phyloP scores from a whole-genome alignment of 805 yeast species.

The Metschnikowia santaceciliae region DNA sequence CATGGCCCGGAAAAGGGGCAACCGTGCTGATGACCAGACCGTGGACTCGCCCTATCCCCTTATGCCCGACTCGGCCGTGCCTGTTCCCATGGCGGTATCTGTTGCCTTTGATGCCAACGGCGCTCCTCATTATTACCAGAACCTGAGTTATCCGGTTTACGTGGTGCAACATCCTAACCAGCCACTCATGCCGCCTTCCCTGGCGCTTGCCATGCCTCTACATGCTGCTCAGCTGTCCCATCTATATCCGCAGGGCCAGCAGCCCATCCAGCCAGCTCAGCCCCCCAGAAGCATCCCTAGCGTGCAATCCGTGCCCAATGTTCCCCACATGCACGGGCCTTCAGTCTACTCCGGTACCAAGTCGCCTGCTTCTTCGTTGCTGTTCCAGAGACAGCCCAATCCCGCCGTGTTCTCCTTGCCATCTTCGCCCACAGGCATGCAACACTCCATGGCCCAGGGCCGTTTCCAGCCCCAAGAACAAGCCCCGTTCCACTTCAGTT shows the following conservation, averaged over 20 bases:
- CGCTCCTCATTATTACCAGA: slow-evolving; percentile 26
- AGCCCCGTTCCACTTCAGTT: not conserved
- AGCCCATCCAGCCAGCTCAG: slow-evolving; percentile 3
- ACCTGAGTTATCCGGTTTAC: slow-evolving; percentile 33
- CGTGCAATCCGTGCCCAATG: slow-evolving; percentile 10
- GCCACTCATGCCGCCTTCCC: slow-evolving; percentile 7
- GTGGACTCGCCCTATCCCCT: slow-evolving; percentile 7
- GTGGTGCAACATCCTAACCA: slow-evolving; percentile 23
- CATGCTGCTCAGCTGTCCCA: not conserved
- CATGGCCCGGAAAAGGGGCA: slow-evolving; percentile 16
- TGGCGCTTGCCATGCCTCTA: slow-evolving; percentile 10
- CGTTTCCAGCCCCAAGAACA: not conserved
- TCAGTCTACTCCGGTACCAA: not conserved
- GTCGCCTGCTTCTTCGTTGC: not conserved
- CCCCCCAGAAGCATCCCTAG: not conserved
- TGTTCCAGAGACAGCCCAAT: slow-evolving; percentile 10
- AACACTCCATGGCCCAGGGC: slow-evolving; percentile 1
- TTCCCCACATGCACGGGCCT: slow-evolving; percentile 4
- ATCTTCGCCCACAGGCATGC: slow-evolving; percentile 24
- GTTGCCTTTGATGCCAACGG: slow-evolving; percentile 31
- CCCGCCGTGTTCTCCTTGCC: slow-evolving; percentile 28
- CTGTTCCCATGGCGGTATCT: slow-evolving; percentile 21
- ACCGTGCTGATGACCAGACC: slow-evolving; percentile 8
- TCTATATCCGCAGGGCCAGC: slow-evolving; percentile 3
- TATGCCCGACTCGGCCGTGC: slow-evolving; percentile 7